These are phyloP conservation scores for Pouteria glomerata DNA, from an alignment of 148 eudicot species.

Conservation along the genomic window DNA sequence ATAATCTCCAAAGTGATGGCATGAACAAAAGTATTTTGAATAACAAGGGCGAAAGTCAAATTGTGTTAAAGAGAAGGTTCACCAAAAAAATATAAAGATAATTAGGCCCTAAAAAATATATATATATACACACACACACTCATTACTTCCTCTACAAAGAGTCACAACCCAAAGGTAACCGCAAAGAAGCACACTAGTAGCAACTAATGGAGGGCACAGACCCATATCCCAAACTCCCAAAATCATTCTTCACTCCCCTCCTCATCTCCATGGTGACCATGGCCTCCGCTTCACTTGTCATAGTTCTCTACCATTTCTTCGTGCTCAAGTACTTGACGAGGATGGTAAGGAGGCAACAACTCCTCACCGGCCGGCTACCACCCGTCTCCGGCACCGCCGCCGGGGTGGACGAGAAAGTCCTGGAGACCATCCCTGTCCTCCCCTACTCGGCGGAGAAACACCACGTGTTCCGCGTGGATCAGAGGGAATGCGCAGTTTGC, in stretches of 20 bases:
- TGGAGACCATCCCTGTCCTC: constrained; percentile 37
- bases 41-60: too few relatives aligned
- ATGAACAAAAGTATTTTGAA: too few relatives aligned
- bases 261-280: constrained; percentile 40
- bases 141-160: too few relatives aligned
- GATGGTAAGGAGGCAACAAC: constrained; percentile 15
- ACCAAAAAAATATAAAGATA: too few relatives aligned
- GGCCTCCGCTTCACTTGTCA: constrained; percentile 17
- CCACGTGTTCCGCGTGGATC: constrained; percentile 16
- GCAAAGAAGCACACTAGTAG: too few relatives aligned
- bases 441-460: constrained; percentile 20
- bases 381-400: neutral
- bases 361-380: neutral
- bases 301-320: constrained; percentile 33
- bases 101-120: too few relatives aligned
- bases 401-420: constrained; percentile 41
- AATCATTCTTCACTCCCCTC: constrained; percentile 24
- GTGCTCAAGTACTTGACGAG: constrained; percentile 33
- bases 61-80: too few relatives aligned
- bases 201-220: neutral
- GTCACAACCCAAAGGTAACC: too few relatives aligned
- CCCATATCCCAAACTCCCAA: neutral
- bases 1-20: too few relatives aligned
- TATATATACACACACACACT: too few relatives aligned
- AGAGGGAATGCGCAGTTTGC: constrained; percentile 45